Conservation (phyloP, 1,139 yeast genomes). For the Yamadazyma trypodendri region DNA sequence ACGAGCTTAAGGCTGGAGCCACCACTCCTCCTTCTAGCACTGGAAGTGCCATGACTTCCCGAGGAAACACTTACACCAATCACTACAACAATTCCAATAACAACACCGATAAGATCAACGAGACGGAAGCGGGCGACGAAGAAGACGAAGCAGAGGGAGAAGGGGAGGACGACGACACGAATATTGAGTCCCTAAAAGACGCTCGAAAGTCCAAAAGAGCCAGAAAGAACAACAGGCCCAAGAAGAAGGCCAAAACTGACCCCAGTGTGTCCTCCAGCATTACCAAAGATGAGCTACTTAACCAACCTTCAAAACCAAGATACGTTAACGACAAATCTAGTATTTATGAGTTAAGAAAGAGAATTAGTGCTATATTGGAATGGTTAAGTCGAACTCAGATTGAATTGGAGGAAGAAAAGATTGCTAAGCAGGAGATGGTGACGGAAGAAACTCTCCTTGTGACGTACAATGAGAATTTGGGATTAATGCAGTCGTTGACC, state of each 20-base stretch:
- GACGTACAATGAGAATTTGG: constrained; percentile 58
- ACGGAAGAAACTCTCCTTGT: constrained; percentile 31
- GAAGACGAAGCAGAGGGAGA: constrained; percentile 17
- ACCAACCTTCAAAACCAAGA: constrained; percentile 78
- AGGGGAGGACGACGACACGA: constrained; percentile 14
- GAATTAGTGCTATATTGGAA: constrained; percentile 88
- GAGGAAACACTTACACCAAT: no score
- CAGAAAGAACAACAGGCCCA: constrained; percentile 18
- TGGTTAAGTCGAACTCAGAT: constrained; percentile 82
- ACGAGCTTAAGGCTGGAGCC: not conserved
- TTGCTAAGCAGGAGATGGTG: constrained; percentile 36
- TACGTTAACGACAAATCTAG: constrained; percentile 74
- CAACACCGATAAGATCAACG: constrained; percentile 9
- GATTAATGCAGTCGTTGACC: constrained; percentile 68
- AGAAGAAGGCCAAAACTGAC: constrained; percentile 12
- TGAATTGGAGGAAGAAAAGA: constrained; percentile 73
- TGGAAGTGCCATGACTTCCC: not conserved
- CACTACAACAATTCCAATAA: no score
- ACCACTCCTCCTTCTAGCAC: not conserved
- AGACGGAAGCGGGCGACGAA: constrained; percentile 11
- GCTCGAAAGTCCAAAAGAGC: constrained; percentile 16
- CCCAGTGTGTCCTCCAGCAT: constrained; percentile 12
- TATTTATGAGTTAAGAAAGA: constrained; percentile 76
- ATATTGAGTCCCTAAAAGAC: constrained; percentile 13
- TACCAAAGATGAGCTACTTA: constrained; percentile 43